These are phyloP conservation scores for Chlamydomonas sp. DNA, from an alignment of 139 green algal species.

Conservation along the genomic window DNA sequence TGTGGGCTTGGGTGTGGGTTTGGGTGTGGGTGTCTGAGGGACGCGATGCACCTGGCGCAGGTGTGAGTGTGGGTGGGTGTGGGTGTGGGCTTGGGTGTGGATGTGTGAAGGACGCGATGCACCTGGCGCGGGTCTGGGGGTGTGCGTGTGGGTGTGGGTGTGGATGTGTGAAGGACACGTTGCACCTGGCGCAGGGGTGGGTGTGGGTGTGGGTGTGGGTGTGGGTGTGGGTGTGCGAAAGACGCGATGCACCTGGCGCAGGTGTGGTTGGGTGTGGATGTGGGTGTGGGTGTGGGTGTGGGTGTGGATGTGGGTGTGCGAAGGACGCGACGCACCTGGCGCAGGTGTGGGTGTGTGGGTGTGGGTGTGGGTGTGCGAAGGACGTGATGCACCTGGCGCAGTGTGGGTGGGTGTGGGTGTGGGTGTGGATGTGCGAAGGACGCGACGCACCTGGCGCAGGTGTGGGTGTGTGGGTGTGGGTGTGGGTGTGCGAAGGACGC, in stretches of 20 bases:
- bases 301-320: neutral
- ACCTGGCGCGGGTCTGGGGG: neutral
- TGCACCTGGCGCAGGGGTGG: neutral
- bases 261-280: neutral
- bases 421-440: neutral
- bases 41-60: neutral
- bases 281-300: neutral
- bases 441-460: neutral
- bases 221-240: neutral
- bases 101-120: neutral
- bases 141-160: neutral
- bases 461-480: neutral
- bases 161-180: neutral
- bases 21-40: neutral
- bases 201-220: neutral
- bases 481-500: neutral
- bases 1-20: neutral
- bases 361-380: neutral
- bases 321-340: no score
- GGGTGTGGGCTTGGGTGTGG: neutral
- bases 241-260: neutral
- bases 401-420: neutral
- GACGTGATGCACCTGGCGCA: neutral
- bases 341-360: neutral
- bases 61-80: neutral